Evolutionary conservation across 139 green algal species (phyloP).

Genomic region (Closterium sp.): DNA sequence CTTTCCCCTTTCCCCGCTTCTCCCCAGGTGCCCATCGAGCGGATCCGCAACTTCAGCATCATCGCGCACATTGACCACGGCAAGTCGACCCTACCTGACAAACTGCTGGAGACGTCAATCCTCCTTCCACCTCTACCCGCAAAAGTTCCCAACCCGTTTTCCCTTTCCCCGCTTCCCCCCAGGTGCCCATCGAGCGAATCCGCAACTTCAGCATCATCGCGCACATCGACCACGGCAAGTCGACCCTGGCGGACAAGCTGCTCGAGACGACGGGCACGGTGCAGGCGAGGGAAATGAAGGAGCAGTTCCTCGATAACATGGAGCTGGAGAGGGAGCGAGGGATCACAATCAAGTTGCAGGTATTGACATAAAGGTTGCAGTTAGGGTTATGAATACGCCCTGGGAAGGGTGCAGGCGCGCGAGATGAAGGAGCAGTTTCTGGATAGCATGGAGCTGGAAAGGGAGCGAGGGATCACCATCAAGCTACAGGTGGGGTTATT

Average conservation of each 20-base stretch:
- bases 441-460: conserved; percentile 83
- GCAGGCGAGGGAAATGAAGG: conserved; percentile 63
- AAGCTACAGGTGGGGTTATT: not conserved
- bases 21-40: conserved; percentile 55
- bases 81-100: conserved; percentile 77
- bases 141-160: too few species aligned
- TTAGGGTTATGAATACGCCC: not conserved
- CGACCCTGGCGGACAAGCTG: conserved; percentile 75
- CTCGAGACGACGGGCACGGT: conserved; percentile 71
- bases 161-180: not conserved
- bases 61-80: conserved; percentile 83
- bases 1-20: not conserved
- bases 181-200: conserved; percentile 61
- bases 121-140: not conserved
- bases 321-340: conserved; percentile 78
- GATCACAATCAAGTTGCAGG: conserved; percentile 95
- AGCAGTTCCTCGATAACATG: conserved; percentile 92
- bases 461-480: conserved; percentile 85
- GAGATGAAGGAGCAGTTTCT: conserved; percentile 85
- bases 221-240: conserved; percentile 82
- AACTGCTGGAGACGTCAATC: conserved; percentile 46
- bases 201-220: conserved; percentile 83
- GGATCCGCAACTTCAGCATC: conserved; percentile 79
- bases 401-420: conserved; percentile 37
- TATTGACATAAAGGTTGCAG: not conserved